phyloP scores from a whole-genome alignment of 805 yeast genomes.

The Hyphopichia homilentoma region DNA sequence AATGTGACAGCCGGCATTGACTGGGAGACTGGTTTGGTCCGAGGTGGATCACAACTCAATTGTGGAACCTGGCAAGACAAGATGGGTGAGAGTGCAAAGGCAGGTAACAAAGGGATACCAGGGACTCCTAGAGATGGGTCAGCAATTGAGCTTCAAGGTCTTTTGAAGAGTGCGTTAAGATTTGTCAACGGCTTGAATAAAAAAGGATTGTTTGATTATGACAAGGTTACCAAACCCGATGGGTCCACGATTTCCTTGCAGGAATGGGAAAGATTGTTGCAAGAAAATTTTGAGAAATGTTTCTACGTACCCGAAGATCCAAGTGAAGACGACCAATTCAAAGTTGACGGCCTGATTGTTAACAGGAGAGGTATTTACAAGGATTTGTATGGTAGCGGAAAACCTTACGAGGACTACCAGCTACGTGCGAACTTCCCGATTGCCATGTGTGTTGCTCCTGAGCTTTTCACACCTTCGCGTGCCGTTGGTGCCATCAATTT shows the following conservation, averaged over 20 bases:
- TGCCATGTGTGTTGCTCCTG: conserved; percentile 95
- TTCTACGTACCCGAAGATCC: conserved; percentile 72
- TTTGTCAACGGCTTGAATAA: conserved; percentile 63
- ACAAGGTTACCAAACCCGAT: conserved; percentile 53
- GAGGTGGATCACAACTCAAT: conserved; percentile 88
- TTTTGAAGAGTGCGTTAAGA: conserved; percentile 77
- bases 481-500: conserved; percentile 63
- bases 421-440: conserved; percentile 88
- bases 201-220: conserved; percentile 54
- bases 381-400: conserved; percentile 77
- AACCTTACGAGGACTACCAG: conserved; percentile 91
- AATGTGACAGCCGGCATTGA: conserved; percentile 78
- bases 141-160: conserved; percentile 86
- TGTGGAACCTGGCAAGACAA: conserved; percentile 99
- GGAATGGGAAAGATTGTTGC: conserved; percentile 72
- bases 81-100: conserved; percentile 91
- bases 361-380: conserved; percentile 94
- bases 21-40: conserved; percentile 83
- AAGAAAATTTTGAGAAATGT: conserved; percentile 71
- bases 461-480: conserved; percentile 60
- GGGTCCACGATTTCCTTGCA: conserved; percentile 54
- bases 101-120: conserved; percentile 86
- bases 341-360: conserved; percentile 60
- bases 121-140: conserved; percentile 99
- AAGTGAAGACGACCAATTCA: conserved; percentile 55